phyloP scores from a whole-genome alignment of 768 basidiomycete genomes.

The Trichaptum fuscoviolaceum region DNA sequence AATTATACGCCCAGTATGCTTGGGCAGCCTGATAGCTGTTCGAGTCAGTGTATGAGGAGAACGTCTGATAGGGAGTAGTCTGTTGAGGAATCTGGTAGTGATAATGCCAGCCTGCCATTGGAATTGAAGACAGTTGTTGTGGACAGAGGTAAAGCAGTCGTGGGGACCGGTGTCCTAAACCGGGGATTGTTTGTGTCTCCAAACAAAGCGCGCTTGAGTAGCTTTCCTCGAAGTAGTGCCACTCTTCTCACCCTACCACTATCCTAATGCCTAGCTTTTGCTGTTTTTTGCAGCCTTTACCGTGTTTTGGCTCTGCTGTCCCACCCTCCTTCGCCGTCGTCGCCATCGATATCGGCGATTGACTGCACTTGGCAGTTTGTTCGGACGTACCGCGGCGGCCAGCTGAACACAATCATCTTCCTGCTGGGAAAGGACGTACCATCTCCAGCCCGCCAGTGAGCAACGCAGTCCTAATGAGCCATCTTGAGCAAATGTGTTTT shows the following conservation, averaged over 20 bases:
- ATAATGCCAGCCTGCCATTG: background rate
- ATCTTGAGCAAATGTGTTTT: background rate
- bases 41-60: background rate
- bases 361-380: background rate
- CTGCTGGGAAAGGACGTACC: background rate
- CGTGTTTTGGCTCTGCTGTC: background rate
- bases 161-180: background rate
- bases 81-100: background rate
- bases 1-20: background rate
- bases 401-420: background rate
- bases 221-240: background rate
- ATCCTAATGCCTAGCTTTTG: background rate
- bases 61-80: background rate
- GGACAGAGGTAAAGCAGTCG: background rate
- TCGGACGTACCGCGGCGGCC: background rate
- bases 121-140: background rate
- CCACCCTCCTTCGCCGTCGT: background rate
- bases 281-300: background rate
- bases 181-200: background rate
- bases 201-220: conserved; percentile 1
- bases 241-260: background rate
- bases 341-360: background rate
- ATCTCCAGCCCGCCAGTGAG: background rate
- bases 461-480: background rate
- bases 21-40: background rate